Base-by-base conservation (phyloP, 768 basidiomycete species). In the Lentinula lateritia region DNA sequence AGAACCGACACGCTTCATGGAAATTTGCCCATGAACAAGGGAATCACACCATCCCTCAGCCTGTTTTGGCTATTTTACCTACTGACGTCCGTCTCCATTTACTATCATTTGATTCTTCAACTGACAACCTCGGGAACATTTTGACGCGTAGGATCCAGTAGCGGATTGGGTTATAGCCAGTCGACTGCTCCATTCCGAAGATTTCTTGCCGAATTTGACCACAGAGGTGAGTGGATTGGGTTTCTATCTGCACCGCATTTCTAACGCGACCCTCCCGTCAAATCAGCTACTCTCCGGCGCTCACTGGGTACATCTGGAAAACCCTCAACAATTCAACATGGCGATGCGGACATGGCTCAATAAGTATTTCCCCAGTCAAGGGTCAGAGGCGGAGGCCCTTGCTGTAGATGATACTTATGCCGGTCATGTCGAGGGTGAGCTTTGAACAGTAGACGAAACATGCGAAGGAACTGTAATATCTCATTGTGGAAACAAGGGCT, bases 281-380 rank as follows among this genome's bases (percentile, higher is more conserved):
- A 50, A n/a, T 6, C 59, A 86, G 85, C 72, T 75, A 2, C 72
- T 88, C 60, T 68, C 72, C 6, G 83, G 83, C 0, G 80, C 84
- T 5, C 89, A 90, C 68, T 90, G 89, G 88, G 75, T 80, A 7
- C 89, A 89, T 41, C 72, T 90, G 18, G 89, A 90, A 68, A 69
- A 78, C 62, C 83, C 87, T 0, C 59, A 71, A 1, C 71, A 72
- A 46, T 81, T 86, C 68, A 90, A 90, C 64, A 52, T 61, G 0
- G 71, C 81, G 50, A 72, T 87, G 58, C 74, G 76, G 16, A 68
- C 76, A 39, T 90, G 88, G 87, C 73, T 90, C 48, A 63, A 67
- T 6, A 62, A 66, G 20, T 38, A 59, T 59, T 59, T 59, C 45
- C 58, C 58, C 1, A 56, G 32, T 18, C 18, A 48, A 10, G n/a